Evolutionary conservation across 192 early-diverging fungal species (phyloP), one percentile per base, ranked within the genome.

Genomic region (Neocallimastix lanati): DNA sequence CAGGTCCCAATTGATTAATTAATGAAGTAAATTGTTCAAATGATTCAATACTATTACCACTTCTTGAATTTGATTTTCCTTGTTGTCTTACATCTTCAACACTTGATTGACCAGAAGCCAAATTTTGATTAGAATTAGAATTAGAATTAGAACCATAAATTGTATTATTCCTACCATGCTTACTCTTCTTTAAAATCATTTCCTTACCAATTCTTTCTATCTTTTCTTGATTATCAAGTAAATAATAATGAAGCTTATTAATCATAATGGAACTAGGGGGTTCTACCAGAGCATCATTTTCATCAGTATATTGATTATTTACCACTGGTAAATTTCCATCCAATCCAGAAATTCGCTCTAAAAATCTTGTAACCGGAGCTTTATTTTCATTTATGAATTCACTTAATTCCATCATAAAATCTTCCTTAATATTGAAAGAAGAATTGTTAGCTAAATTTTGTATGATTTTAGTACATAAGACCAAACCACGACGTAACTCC

Each of bases 381-480:
- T 93, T 92, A 84, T 99, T 97, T 35, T 91, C 85, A 13, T 90
- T 85, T 81, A 99, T 85, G 79, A 97, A 93, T 35, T 92, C 90
- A 84, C 98, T 98, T n/a, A 96, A 87, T 16, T 91, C 89, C 29
- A 88, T 90, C 96, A 99, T 98, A 83, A 92, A 99, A 2, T 90
- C 88, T 87, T 99, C 97, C 84, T 99, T 99, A 16, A 84, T 79
- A 78, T 95, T 95, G 85, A 99, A 99, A 37, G 94, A 85, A 25
- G 96, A 93, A 81, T 96, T 94, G 82, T 99, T 99, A 29, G 96
- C 96, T 77, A 99, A 82, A 81, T 97, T 97, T 79, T 97, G 96
- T 77, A 98, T 96, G 18, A 97, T 93, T 83, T 98, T 99, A 28
- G 96, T 96, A 58, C 92, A 92, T 35, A 98, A 85, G 67, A 99